Evolutionary conservation across 495 filamentous ascomycete genomes (phyloP).

Genomic region (Hypoxylon fragiforme): DNA sequence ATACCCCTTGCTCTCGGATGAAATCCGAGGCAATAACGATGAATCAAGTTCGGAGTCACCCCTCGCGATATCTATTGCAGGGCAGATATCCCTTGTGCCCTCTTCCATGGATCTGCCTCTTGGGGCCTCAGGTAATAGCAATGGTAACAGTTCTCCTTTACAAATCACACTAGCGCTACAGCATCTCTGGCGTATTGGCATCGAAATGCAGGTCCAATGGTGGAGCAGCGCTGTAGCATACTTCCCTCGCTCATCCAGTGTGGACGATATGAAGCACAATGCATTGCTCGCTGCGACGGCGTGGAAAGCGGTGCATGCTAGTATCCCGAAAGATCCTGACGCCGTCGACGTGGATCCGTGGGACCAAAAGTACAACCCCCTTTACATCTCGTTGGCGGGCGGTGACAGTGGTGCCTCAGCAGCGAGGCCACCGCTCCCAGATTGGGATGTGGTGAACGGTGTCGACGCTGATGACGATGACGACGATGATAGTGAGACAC

Average conservation of each 20-base stretch:
- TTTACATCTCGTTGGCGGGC: slow-evolving; percentile 41
- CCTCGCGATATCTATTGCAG: slow-evolving; percentile 62
- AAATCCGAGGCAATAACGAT: not conserved
- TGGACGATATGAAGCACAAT: slow-evolving; percentile 14
- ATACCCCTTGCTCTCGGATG: slow-evolving; percentile 47
- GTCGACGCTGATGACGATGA: slow-evolving; percentile 27
- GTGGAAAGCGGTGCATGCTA: slow-evolving; percentile 43
- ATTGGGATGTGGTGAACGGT: slow-evolving; percentile 39
- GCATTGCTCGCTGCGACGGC: slow-evolving; percentile 33
- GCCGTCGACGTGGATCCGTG: slow-evolving; percentile 66
- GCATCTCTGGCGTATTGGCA: slow-evolving; percentile 85
- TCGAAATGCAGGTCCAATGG: slow-evolving; percentile 69
- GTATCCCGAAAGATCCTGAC: slow-evolving; percentile 25
- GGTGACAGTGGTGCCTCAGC: slow-evolving; percentile 17
- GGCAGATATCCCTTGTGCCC: slow-evolving; percentile 89
- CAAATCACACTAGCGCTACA: slow-evolving; percentile 68
- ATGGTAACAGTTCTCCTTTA: slow-evolving; percentile 26
- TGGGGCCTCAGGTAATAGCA: slow-evolving; percentile 7
- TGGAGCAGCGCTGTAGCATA: slow-evolving; percentile 76
- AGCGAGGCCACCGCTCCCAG: slow-evolving; percentile 34
- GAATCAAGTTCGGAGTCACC: slow-evolving; percentile 11
- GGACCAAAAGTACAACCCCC: slow-evolving; percentile 64
- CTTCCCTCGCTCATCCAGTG: slow-evolving; percentile 45
- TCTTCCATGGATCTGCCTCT: slow-evolving; percentile 68
- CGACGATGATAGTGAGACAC: slow-evolving; percentile 7